Evolutionary conservation across 345 rosid genomes (phyloP), one percentile per base, ranked within the genome.

Genomic region (Moricandia arvensis): DNA sequence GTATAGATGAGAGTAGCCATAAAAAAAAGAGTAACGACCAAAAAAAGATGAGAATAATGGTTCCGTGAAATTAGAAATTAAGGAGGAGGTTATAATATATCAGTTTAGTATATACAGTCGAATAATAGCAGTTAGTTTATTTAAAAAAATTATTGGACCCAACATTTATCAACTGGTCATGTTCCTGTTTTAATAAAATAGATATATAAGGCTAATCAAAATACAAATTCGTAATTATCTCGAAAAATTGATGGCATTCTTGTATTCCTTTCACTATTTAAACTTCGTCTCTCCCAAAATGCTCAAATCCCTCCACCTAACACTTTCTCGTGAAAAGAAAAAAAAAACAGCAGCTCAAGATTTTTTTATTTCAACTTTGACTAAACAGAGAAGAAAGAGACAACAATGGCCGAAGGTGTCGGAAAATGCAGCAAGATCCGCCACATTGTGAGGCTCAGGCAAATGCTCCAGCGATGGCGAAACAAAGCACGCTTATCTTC

Each of bases 341-440:
- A 24, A 38, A 13, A 64, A 37, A 15, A 62, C 49, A 41, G 49
- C 49, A 41, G 49, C 5, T 43, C 47, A 34, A 10, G 8, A 68
- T 63, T 63, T 54, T 21, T 21, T 7, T n/a, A 38, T n/a, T 38
- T 10, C 45, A 38, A 11, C 45, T 12, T 76, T 37, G 59, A 62
- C 69, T 67, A 10, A 16, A 1, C 55, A 58, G 38, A 38, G 8
- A 15, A 49, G 57, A 16, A 43, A 47, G 17, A 47, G 53, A 47
- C 18, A n/a, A 49, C 80, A 74, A 94, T 90, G 98, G 71, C 92
- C 0, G 82, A 75, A 17, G 83, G 88, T 10, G 24, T 83, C 1
- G 97, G 83, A 54, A 92, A 88, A 87, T 89, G 96, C 97, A 80
- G 89, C 82, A 95, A 87, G 81, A 95, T 95, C 88, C 91, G 93